Evolutionary conservation across 257 asterid genomes (phyloP).

Genomic region (Nyctanthes arbortristis): DNA sequence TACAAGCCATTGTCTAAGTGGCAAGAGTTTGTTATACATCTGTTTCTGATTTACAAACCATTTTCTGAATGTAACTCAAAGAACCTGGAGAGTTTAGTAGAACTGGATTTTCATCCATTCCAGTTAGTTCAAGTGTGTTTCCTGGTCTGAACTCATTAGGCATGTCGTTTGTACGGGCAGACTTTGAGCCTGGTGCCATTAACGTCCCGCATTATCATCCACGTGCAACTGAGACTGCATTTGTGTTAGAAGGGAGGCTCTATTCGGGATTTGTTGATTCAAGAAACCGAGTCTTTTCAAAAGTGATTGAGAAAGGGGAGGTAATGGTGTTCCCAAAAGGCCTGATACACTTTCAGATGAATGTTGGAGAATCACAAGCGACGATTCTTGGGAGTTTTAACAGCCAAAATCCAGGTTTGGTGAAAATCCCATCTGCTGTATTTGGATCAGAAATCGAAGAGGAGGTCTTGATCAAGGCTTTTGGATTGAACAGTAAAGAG

Average conservation of each 20-base stretch:
- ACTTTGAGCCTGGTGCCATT: conserved; percentile 58
- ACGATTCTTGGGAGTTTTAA: conserved; percentile 68
- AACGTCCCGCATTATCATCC: conserved; percentile 83
- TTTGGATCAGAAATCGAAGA: conserved; percentile 61
- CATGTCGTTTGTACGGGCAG: conserved; percentile 73
- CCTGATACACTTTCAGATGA: conserved; percentile 77
- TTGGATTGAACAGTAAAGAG: conserved; percentile 65
- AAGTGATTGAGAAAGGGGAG: conserved; percentile 70
- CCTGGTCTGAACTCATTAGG: conserved; percentile 81
- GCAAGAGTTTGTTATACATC: background rate
- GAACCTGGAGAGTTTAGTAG: conserved; percentile 34
- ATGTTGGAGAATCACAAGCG: conserved; percentile 52
- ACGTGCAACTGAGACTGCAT: conserved; percentile 70
- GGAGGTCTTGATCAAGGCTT: conserved; percentile 68
- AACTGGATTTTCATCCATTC: conserved; percentile 64
- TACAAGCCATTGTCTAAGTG: conserved; percentile 20
- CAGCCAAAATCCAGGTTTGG: conserved; percentile 77
- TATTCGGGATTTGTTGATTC: conserved; percentile 82
- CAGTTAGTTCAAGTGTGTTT: conserved; percentile 55
- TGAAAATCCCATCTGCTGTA: conserved; percentile 60
- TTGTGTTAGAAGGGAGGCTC: conserved; percentile 66
- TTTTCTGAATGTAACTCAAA: conserved; percentile 13
- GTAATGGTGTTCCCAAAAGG: conserved; percentile 87
- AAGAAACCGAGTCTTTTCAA: conserved; percentile 53
- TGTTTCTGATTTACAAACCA: background rate